Percentiles rank a stretch among this genome's conserved stretches.
phyloP scores from a whole-genome alignment of 2,329 filamentous ascomycete species.

The Microdochium paspali region DNA sequence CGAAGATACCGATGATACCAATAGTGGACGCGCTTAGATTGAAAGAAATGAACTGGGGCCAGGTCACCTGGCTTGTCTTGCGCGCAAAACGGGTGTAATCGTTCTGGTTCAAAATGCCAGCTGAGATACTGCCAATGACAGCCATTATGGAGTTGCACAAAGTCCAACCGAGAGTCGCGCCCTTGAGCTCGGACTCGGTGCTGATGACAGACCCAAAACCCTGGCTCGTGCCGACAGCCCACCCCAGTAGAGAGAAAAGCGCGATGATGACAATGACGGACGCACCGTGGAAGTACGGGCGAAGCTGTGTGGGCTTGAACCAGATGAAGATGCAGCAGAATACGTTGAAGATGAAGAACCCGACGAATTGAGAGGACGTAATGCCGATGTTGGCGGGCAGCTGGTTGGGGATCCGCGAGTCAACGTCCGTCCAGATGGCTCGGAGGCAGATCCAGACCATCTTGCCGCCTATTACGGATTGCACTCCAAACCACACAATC shows the following conservation, averaged over 20 bases:
- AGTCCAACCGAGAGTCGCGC: constrained; percentile 8
- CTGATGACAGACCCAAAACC: constrained; percentile 8
- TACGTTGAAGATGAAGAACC: constrained; percentile 8
- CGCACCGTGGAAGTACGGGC: constrained; percentile 3
- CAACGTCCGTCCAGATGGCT: constrained; percentile 5
- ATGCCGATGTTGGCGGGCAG: constrained; percentile 11
- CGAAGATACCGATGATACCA: constrained; percentile 16
- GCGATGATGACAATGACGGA: constrained; percentile 6
- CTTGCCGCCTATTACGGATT: constrained; percentile 19
- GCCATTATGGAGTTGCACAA: constrained; percentile 17
- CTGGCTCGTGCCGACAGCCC: constrained; percentile 7
- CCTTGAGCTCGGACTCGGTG: constrained; percentile 2
- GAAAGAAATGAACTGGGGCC: constrained; percentile 13
- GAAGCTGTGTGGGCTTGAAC: constrained; percentile 5
- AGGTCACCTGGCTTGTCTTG: constrained; percentile 11
- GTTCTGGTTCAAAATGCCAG: constrained; percentile 19
- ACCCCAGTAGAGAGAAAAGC: constrained; percentile 6
- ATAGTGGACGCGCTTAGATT: constrained; percentile 11
- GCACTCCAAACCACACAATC: constrained; percentile 14
- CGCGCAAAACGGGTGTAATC: constrained; percentile 19
- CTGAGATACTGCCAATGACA: constrained; percentile 19
- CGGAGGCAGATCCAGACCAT: constrained; percentile 9
- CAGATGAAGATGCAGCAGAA: constrained; percentile 6
- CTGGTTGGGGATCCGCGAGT: constrained; percentile 16
- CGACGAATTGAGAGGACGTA: constrained; percentile 6